Percentiles rank a stretch among this genome's conserved stretches.
Evolutionary conservation across 768 basidiomycete species (phyloP).

Genomic region (Chlorophyllum brunneum): DNA sequence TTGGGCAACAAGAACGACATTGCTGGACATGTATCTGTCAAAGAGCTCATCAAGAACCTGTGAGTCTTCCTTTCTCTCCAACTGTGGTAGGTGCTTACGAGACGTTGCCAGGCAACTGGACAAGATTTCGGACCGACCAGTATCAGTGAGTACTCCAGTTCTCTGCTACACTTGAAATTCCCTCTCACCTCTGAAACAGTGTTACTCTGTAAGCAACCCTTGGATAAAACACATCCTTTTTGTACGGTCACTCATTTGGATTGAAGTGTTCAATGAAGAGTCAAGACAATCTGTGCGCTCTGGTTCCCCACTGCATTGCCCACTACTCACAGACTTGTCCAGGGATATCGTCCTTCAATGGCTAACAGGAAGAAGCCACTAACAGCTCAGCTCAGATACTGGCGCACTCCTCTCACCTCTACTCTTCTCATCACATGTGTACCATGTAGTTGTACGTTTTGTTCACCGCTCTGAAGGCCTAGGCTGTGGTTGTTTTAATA

Average conservation of each 20-base stretch:
- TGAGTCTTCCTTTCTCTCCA: constrained; percentile 29
- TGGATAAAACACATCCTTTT: not conserved
- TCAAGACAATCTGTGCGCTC: constrained; percentile 80
- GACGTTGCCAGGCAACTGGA: constrained; percentile 56
- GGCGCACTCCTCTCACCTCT: no score
- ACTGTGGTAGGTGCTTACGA: not conserved
- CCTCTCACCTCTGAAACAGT: constrained; percentile 35
- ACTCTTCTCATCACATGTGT: not conserved
- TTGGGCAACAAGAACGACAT: constrained; percentile 94
- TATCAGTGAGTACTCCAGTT: constrained; percentile 63
- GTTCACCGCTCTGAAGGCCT: no score
- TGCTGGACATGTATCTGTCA: constrained; percentile 68
- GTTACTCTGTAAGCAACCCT: constrained; percentile 62
- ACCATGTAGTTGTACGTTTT: no score
- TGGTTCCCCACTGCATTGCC: not conserved
- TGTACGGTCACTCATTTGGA: constrained; percentile 2
- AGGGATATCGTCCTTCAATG: constrained; percentile 89
- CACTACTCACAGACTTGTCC: constrained; percentile 3
- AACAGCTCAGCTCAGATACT: constrained; percentile 14
- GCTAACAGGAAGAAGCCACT: constrained; percentile 77
- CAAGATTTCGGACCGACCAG: constrained; percentile 74
- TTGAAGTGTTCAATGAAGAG: constrained; percentile 92
- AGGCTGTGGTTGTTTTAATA: not conserved
- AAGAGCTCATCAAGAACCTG: constrained; percentile 80
- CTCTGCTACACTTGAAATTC: not conserved